Conservation (phyloP, 2,329 filamentous ascomycete genomes). For the Chrysoporthe cubensis region DNA sequence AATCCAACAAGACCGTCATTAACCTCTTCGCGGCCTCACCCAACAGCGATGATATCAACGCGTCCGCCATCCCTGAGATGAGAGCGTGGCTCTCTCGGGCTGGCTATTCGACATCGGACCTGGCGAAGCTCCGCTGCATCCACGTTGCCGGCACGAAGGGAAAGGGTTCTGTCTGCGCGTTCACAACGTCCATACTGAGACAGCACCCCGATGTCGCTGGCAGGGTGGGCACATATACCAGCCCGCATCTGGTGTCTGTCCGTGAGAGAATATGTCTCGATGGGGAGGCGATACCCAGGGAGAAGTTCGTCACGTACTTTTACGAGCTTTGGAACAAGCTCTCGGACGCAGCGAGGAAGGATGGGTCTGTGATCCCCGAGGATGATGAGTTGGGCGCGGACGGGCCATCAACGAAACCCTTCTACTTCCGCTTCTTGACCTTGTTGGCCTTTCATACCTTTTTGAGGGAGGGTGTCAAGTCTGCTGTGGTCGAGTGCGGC, state of each 20-base stretch:
- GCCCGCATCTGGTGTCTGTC: conserved; percentile 81
- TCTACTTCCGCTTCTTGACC: conserved; percentile 91
- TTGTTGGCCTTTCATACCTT: conserved; percentile 88
- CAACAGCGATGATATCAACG: conserved; percentile 63
- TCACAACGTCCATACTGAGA: conserved; percentile 77
- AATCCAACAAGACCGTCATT: conserved; percentile 74
- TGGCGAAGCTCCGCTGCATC: conserved; percentile 57
- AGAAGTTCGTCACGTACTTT: conserved; percentile 75
- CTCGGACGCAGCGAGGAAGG: conserved; percentile 42
- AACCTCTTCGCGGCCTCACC: conserved; percentile 51
- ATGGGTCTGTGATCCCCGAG: conserved; percentile 35
- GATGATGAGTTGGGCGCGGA: conserved; percentile 56
- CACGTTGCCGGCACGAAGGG: conserved; percentile 95
- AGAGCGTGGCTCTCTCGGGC: conserved; percentile 74
- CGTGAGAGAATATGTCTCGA: conserved; percentile 85
- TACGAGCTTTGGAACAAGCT: conserved; percentile 80
- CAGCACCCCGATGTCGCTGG: conserved; percentile 40
- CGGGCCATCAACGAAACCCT: conserved; percentile 72
- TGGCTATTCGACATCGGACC: conserved; percentile 64
- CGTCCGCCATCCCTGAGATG: conserved; percentile 80
- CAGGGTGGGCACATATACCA: conserved; percentile 77
- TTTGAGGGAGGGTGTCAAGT: conserved; percentile 72
- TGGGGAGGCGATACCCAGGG: conserved; percentile 69
- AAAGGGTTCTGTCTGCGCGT: conserved; percentile 87
- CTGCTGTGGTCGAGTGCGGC: conserved; percentile 87